Percentiles rank a stretch among this genome's conserved stretches.
These are phyloP conservation scores for Pichia rugopelliculosa DNA, from an alignment of 805 yeast species.

Conservation along the genomic window DNA sequence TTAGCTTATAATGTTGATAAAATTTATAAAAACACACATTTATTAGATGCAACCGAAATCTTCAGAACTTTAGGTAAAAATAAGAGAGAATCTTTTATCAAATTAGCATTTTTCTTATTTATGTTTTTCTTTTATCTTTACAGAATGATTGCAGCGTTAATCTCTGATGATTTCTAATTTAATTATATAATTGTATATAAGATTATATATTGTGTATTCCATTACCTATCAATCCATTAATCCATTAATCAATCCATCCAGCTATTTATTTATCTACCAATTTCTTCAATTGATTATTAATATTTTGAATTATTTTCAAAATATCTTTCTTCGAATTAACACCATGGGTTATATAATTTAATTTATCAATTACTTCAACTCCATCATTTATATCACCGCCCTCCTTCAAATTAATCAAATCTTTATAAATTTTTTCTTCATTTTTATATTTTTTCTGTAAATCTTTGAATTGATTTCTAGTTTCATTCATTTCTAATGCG, in stretches of 20 bases:
- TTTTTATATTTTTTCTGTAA: conserved; percentile 6
- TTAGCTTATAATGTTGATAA: conserved; percentile 78
- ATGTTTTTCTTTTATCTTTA: conserved; percentile 94
- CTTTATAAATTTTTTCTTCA: conserved; percentile 3
- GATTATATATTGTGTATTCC: not conserved
- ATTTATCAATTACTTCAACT: not conserved
- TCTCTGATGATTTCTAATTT: conserved; percentile 31
- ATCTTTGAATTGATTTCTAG: not conserved
- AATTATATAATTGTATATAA: too few relatives aligned
- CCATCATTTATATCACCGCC: not conserved
- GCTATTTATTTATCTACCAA: not conserved
- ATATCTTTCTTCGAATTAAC: not conserved
- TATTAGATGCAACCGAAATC: conserved; percentile 94
- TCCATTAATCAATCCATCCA: not conserved
- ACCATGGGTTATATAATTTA: not conserved
- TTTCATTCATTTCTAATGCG: conserved; percentile 10
- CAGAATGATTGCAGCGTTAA: conserved; percentile 91
- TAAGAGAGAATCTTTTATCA: conserved; percentile 85
- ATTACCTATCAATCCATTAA: not conserved
- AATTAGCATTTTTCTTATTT: conserved; percentile 82
- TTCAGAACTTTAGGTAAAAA: conserved; percentile 90
- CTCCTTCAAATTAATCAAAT: not conserved
- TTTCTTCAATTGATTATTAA: not conserved
- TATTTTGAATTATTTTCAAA: not conserved
- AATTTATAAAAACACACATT: conserved; percentile 69